phyloP scores from a whole-genome alignment of 768 basidiomycete genomes.

The Tylopilus cervinicoccineus region DNA sequence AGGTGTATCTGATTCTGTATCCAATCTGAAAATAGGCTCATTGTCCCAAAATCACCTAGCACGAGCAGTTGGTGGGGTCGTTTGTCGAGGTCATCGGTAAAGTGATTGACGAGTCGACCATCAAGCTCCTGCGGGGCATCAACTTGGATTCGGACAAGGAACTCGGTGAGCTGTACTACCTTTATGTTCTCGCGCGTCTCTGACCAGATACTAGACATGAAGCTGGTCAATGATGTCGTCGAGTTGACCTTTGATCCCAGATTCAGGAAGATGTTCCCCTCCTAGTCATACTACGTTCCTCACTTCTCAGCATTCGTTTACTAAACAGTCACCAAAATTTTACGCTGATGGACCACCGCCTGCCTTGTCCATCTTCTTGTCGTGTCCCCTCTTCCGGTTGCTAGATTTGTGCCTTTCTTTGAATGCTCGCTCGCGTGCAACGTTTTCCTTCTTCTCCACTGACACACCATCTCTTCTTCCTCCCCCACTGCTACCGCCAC shows the following conservation, averaged over 20 bases:
- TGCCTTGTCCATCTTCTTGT: slow-evolving; percentile 79
- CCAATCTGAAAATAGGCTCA: neutral
- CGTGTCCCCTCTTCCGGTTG: slow-evolving; percentile 78
- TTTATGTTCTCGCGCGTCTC: neutral
- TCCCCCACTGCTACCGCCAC: slow-evolving; percentile 36
- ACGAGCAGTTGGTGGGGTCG: slow-evolving; percentile 43
- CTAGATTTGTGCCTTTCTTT: slow-evolving; percentile 82
- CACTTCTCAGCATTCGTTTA: neutral
- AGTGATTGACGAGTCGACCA: slow-evolving; percentile 49
- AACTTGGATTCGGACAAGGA: slow-evolving; percentile 50
- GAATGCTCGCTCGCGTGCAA: slow-evolving; percentile 57
- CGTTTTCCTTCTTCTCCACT: slow-evolving; percentile 36
- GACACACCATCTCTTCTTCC: slow-evolving; percentile 33
- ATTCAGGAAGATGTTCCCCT: slow-evolving; percentile 48
- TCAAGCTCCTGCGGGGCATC: slow-evolving; percentile 51
- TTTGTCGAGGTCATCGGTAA: slow-evolving; percentile 68
- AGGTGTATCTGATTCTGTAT: slow-evolving; percentile 32
- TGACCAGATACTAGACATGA: slow-evolving; percentile 42
- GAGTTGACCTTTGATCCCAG: slow-evolving; percentile 58
- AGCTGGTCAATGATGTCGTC: slow-evolving; percentile 57
- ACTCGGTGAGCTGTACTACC: slow-evolving; percentile 47
- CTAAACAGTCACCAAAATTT: neutral
- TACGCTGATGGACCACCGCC: slow-evolving; percentile 40
- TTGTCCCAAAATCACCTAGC: slow-evolving; percentile 25
- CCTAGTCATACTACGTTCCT: slow-evolving; percentile 4